Evolutionary conservation across 805 yeast genomes (phyloP).

Genomic region (Candida xyloterini): DNA sequence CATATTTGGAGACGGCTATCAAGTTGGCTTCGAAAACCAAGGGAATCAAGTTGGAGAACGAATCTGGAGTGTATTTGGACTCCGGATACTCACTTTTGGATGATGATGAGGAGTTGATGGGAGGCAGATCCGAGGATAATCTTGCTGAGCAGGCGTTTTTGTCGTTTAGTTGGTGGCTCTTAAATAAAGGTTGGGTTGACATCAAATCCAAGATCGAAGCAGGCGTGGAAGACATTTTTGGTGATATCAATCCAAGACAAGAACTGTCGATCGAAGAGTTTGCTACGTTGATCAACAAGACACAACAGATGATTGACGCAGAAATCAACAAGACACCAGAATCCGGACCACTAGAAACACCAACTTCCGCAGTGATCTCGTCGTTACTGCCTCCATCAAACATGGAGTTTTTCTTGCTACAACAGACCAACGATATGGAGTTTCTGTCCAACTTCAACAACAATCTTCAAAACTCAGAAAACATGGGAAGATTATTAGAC

Average conservation of each 20-base stretch:
- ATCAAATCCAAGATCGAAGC: slow-evolving; percentile 51
- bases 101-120: slow-evolving; percentile 24
- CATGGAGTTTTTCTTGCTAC: slow-evolving; percentile 51
- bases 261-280: slow-evolving; percentile 66
- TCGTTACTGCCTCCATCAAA: slow-evolving; percentile 50
- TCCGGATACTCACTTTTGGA: slow-evolving; percentile 20
- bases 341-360: slow-evolving; percentile 4
- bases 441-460: slow-evolving; percentile 33
- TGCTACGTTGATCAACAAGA: slow-evolving; percentile 39
- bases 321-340: slow-evolving; percentile 7
- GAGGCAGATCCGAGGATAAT: slow-evolving; percentile 34
- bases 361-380: slow-evolving; percentile 26
- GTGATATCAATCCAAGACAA: slow-evolving; percentile 64
- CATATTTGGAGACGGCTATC: slow-evolving; percentile 77
- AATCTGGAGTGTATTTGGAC: slow-evolving; percentile 19
- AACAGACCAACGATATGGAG: slow-evolving; percentile 47
- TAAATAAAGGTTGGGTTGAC: slow-evolving; percentile 78
- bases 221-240: slow-evolving; percentile 60
- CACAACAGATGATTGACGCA: slow-evolving; percentile 31
- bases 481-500: slow-evolving; percentile 26
- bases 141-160: slow-evolving; percentile 78
- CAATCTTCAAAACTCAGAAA: slow-evolving; percentile 23
- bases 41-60: slow-evolving; percentile 33
- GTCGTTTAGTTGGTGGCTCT: slow-evolving; percentile 89
- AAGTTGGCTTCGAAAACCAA: slow-evolving; percentile 53